Conservation (phyloP, 2,329 filamentous ascomycete species). For the Clonostachys solani region DNA sequence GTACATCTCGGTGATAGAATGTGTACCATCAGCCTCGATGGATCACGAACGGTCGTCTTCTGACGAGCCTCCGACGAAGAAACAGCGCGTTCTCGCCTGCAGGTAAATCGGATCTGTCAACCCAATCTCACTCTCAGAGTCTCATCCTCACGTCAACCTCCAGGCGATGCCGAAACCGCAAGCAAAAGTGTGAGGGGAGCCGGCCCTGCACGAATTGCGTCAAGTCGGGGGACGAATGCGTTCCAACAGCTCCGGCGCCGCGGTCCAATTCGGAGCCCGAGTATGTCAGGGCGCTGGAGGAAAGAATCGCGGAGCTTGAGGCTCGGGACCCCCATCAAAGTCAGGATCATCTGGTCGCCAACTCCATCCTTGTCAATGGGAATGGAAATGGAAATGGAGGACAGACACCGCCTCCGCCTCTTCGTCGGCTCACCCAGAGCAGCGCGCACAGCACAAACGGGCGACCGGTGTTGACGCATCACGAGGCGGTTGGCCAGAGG, state of each 20-base stretch:
- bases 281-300: constrained; percentile 10
- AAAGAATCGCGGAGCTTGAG: constrained; percentile 10
- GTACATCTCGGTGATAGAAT: background rate
- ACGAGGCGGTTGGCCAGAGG: background rate
- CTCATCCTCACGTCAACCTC: background rate
- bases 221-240: constrained; percentile 12
- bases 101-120: constrained; percentile 1
- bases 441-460: background rate
- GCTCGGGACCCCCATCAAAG: constrained; percentile 7
- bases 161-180: constrained; percentile 13
- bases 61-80: constrained; percentile 9
- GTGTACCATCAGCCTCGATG: background rate
- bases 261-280: constrained; percentile 7
- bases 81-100: constrained; percentile 9
- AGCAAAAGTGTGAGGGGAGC: constrained; percentile 13
- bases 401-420: background rate
- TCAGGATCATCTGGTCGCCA: constrained; percentile 10
- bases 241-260: constrained; percentile 9
- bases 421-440: background rate
- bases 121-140: background rate
- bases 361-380: background rate
- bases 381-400: background rate
- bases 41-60: background rate
- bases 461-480: background rate
- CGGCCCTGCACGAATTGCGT: constrained; percentile 15